Evolutionary conservation across 768 basidiomycete species (phyloP).

Genomic region (Podaxis carcinomalis): DNA sequence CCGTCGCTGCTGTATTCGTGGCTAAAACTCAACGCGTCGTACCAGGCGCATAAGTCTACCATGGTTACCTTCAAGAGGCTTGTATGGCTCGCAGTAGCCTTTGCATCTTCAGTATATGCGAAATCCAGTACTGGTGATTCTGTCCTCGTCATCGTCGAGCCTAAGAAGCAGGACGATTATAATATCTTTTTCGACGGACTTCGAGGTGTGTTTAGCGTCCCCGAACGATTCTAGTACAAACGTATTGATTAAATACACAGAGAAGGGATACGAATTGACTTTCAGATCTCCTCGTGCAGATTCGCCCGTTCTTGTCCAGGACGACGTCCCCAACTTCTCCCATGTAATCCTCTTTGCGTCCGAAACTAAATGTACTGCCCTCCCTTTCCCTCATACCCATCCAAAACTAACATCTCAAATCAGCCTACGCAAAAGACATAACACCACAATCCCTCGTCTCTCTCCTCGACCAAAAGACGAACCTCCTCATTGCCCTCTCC

Average conservation of each 20-base stretch:
- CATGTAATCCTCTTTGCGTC: conserved; percentile 88
- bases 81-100: conserved; percentile 27
- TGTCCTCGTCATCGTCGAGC: conserved; percentile 83
- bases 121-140: conserved; percentile 79
- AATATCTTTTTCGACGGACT: conserved; percentile 80
- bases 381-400: background rate
- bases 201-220: conserved; percentile 44
- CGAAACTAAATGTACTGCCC: conserved; percentile 71
- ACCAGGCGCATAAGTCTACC: conserved; percentile 10
- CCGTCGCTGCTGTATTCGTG: conserved; percentile 8
- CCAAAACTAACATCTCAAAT: background rate
- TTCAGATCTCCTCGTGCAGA: conserved; percentile 82
- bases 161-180: conserved; percentile 64
- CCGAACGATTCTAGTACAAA: background rate
- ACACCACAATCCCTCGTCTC: conserved; percentile 77
- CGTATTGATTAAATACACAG: conserved; percentile 30
- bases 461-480: conserved; percentile 66
- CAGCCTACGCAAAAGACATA: conserved; percentile 71
- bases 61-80: conserved; percentile 37
- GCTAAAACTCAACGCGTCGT: conserved; percentile 3
- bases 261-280: conserved; percentile 79
- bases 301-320: conserved; percentile 58
- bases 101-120: conserved; percentile 36
- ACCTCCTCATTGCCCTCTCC: conserved; percentile 81
- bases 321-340: conserved; percentile 71